Conservation (phyloP, 495 filamentous ascomycete genomes). For the Baudoinia panamericana region DNA sequence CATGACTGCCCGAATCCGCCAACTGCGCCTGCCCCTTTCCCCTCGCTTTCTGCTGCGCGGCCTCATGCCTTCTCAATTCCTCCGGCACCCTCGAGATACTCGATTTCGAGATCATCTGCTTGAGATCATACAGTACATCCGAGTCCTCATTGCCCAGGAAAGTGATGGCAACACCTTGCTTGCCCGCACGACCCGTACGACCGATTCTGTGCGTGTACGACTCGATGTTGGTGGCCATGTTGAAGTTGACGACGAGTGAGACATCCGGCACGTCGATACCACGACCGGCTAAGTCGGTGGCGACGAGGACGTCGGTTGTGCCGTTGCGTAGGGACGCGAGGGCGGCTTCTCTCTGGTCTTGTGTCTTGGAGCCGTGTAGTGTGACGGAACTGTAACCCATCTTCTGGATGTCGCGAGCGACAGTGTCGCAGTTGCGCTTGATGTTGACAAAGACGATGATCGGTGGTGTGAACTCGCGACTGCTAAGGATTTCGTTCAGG, state of each 20-base stretch:
- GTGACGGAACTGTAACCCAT: constrained; percentile 88
- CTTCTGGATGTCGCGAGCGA: constrained; percentile 88
- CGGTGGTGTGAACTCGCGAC: constrained; percentile 74
- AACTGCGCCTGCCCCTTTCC: constrained; percentile 38
- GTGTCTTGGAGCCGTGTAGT: constrained; percentile 87
- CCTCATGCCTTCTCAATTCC: constrained; percentile 85
- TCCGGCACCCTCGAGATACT: constrained; percentile 83
- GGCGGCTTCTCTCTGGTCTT: constrained; percentile 94
- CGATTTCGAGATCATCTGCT: constrained; percentile 90
- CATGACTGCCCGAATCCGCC: constrained; percentile 49
- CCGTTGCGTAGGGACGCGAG: constrained; percentile 75
- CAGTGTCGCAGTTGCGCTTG: constrained; percentile 96
- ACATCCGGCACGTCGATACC: constrained; percentile 98
- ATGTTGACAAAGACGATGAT: constrained; percentile 99
- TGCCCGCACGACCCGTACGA: constrained; percentile 93
- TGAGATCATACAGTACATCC: constrained; percentile 91
- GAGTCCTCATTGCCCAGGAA: constrained; percentile 88
- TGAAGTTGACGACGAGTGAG: constrained; percentile 92
- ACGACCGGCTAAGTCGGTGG: constrained; percentile 89
- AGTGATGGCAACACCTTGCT: constrained; percentile 92
- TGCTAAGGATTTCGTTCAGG: constrained; percentile 75
- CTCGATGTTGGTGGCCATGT: constrained; percentile 92
- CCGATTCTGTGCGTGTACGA: constrained; percentile 96
- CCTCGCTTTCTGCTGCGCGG: constrained; percentile 62
- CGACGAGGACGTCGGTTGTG: constrained; percentile 76